Conservation (phyloP, 257 asterid species). For the Penstemon newberryi region DNA sequence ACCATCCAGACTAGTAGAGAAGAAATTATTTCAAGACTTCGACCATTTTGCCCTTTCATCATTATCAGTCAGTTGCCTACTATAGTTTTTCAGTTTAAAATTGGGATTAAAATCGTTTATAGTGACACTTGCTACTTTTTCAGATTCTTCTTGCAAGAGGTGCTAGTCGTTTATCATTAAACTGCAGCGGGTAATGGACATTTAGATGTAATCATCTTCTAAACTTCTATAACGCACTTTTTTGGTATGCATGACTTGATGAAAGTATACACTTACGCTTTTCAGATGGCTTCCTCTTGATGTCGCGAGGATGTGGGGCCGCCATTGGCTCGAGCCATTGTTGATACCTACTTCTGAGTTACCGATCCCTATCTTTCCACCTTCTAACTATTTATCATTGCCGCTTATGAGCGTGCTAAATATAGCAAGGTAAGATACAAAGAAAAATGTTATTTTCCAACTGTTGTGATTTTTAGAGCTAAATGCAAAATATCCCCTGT, state of each 20-base stretch:
- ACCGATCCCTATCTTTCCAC: conserved; percentile 62
- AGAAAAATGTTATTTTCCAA: too few relatives aligned
- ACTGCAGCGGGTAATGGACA: conserved; percentile 84
- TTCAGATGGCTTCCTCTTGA: conserved; percentile 97
- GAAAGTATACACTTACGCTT: conserved; percentile 19
- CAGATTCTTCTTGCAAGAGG: conserved; percentile 93
- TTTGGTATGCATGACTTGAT: conserved; percentile 9
- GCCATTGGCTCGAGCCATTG: conserved; percentile 95
- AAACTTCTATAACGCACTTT: conserved; percentile 6
- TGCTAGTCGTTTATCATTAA: conserved; percentile 83
- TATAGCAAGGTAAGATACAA: conserved; percentile 73
- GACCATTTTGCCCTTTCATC: too few relatives aligned
- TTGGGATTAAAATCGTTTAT: background rate
- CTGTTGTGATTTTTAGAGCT: too few relatives aligned
- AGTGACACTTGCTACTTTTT: conserved; percentile 24
- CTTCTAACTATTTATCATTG: conserved; percentile 78
- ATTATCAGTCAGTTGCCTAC: too few relatives aligned
- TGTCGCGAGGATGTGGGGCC: conserved; percentile 97
- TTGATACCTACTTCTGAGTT: conserved; percentile 71
- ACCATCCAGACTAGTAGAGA: too few relatives aligned
- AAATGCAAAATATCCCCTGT: too few relatives aligned
- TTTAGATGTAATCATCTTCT: background rate
- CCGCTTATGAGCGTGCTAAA: conserved; percentile 89
- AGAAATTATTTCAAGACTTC: too few relatives aligned
- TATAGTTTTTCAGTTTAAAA: too few relatives aligned